Evolutionary conservation across 345 rosid species (phyloP), one percentile per base, ranked within the genome.

Genomic region (Pugionium dolabratum): DNA sequence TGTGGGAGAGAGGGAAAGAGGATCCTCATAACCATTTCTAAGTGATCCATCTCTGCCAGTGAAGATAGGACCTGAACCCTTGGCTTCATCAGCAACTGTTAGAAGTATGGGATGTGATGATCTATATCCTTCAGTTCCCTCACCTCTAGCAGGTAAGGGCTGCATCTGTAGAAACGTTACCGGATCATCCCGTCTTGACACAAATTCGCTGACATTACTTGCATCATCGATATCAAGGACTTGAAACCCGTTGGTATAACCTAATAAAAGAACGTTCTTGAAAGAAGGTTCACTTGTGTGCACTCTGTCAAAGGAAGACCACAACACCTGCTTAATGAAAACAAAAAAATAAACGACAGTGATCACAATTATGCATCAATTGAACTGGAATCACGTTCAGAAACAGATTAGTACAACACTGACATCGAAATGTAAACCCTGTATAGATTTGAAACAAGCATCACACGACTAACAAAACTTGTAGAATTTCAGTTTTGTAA

Each of bases 181-280:
- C 0, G 92, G 90, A 75, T 79, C 97, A 79, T 84, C 99, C 47
- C 82, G 85, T 79, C 83, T 88, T 0, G 97, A 94, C 39, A 90
- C 91, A 54, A 90, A 61, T 68, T 94, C 99, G 58, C 71, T 75
- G 54, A 94, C 90, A 67, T 80, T 82, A 62, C 83, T 81, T 54
- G 97, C 83, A 54, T 88, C 89, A 69, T 94, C 92, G 4, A 88
- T 89, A 59, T 94, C 96, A 71, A 90, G 84, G 51, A 94, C 95
- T 82, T 94, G 97, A 75, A 94, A 90, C 8, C 97, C 99, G 80
- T 86, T 90, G 54, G 85, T 73, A 75, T 94, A 94, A 32, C 97
- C 99, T 65, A 90, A 89, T 69, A 94, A 75, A 18, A 94, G 95
- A 66, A 90, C 88, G 65, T 64, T 82, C 68, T 77, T 88, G 79